phyloP scores from a whole-genome alignment of 1,284 basidiomycete species.

The Leccinum brunneo-olivaceum region DNA sequence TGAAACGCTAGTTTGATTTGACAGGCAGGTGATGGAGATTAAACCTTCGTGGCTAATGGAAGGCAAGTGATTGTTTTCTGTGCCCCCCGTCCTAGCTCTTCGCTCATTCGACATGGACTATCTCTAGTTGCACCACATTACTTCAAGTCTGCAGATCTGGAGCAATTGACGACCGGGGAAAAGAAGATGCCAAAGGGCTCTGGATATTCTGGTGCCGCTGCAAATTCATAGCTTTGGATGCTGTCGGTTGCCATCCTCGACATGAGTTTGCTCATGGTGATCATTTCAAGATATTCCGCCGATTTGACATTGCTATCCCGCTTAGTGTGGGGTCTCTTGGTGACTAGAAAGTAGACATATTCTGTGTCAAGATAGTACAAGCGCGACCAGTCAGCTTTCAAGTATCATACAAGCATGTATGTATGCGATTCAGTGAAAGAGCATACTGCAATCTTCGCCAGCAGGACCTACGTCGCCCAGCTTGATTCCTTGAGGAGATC shows the following conservation, averaged over 20 bases:
- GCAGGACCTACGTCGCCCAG: conserved; percentile 31
- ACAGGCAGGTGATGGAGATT: conserved; percentile 95
- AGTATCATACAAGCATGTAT: conserved; percentile 4
- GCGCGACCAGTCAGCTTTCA: neutral
- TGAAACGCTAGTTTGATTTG: conserved; percentile 31
- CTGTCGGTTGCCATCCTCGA: neutral
- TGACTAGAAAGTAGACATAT: neutral
- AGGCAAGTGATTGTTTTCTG: conserved; percentile 42
- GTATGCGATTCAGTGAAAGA: neutral
- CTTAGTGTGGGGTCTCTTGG: neutral
- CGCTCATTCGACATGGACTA: conserved; percentile 3
- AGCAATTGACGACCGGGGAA: conserved; percentile 74
- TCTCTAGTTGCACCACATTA: conserved; percentile 84
- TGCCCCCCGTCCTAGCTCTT: neutral
- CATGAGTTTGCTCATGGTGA: no score
- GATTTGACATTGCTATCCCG: neutral
- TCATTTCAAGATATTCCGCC: no score
- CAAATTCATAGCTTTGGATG: conserved; percentile 5
- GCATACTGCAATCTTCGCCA: neutral
- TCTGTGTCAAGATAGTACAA: neutral
- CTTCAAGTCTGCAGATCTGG: conserved; percentile 84
- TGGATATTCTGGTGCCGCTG: conserved; percentile 31
- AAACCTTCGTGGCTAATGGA: conserved; percentile 91
- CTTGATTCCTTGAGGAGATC: conserved; percentile 40
- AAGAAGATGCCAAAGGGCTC: conserved; percentile 82